Base-by-base conservation (phyloP, 1,139 yeast genomes). In the Wickerhamomyces sp. region DNA sequence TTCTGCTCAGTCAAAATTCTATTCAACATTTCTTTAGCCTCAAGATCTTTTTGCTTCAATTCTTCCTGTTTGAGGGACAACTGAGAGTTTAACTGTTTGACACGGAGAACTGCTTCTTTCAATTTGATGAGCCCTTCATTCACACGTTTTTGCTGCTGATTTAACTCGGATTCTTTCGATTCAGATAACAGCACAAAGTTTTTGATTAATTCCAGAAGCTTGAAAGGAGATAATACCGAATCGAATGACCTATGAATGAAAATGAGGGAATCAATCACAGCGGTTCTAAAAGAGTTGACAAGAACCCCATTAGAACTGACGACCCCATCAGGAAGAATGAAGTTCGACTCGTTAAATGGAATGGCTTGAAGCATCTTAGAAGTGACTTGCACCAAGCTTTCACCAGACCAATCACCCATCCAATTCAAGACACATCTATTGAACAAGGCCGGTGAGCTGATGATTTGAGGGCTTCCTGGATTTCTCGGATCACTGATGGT, bases 351-450 rank as follows among this genome's bases (percentile, higher is more conserved):
- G 40, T 78, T 82, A 19, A 83, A 54, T 4, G 88, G 83, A 13
- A 78, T 52, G 10, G 57, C 44, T 12, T 59, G 59, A 3, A 78
- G 58, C 20, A 66, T 47, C 5, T 68, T 61, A 0, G 51, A 37
- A 0, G 76, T 76, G 26, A 87, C 75, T 35, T 75, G 75, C 14
- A 47, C 47, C 35, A 81, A 57, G 0, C 88, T 63, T 0, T 48
- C 43, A 8, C 53, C 47, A 0, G 80, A 66, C 96, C 96, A 89
- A 38, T 78, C 77, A 4, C 95, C 95, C 81, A 87, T 79, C 89
- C 94, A 87, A 52, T 81, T 78, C 27, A 89, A 60, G 4, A 87
- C 94, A 63, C 97, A 91, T 51, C 98, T 68, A 52, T 91, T 91
- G 59, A 87, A 82, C 26, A 91, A 62, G 0, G 98, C 97, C 0